Evolutionary conservation across 2,329 filamentous ascomycete species (phyloP), one percentile per base, ranked within the genome.

Genomic region (Monosporascus sp.): DNA sequence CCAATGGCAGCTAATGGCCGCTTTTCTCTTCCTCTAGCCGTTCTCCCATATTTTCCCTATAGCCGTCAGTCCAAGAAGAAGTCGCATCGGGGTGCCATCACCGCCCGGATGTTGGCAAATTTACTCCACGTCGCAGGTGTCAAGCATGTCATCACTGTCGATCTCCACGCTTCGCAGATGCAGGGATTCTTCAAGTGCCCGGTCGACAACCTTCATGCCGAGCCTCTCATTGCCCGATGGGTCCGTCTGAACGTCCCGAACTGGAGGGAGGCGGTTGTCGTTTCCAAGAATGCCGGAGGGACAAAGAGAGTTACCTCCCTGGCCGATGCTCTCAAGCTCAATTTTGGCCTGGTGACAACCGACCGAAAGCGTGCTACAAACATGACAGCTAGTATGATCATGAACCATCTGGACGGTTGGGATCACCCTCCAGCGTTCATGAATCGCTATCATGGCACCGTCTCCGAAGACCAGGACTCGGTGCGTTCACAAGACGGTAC

Each of bases 21-120:
- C 50, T 40, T 52, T 53, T 11, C 17, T 24, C 26, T 20, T 28
- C 51, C 50, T 55, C 4, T 66, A 93, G 90, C 90, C 60, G 89
- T 94, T 59, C 82, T 94, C 66, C 90, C 90, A 14, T 97, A 97
- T 74, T 99, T 97, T 68, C 94, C 94, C n/a, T 99, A 99, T 77
- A 97, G 91, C 63, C 90, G 94, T 58, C 94, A 99, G 73, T 97
- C 93, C 54, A 99, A 99, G 80, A 97, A 97, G 80, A 99, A 99
- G 76, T 91, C 91, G 53, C 93, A 97, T 68, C 85, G 94, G 60
- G 94, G 94, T 50, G 91, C 94, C 55, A 97, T 99, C 67, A 97
- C 94, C 8, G 94, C 94, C 52, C 87, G 93, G 62, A 96, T 99
- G 91, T 82, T 99, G 51, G 93, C 94, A 56, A 99, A 99, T 70